A percentile compares a stretch with the other conserved stretches of the same genome.
Evolutionary conservation across 164 flowering plant genomes (phyloP).

Genomic region (Berberis thunbergii): DNA sequence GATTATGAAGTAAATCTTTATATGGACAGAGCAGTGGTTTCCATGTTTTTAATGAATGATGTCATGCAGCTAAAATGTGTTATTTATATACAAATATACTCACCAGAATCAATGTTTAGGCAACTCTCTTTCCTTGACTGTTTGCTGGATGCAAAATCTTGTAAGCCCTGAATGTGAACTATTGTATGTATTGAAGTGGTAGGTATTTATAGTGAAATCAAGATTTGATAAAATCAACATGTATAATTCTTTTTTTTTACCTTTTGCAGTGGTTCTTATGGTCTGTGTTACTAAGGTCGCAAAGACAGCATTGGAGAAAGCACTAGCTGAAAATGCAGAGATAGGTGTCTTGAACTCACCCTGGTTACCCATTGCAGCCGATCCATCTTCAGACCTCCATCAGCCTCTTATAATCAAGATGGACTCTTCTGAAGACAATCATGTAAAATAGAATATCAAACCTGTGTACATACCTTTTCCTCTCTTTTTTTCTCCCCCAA

Average conservation of each 20-base stretch:
- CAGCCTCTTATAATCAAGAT: slow-evolving; percentile 73
- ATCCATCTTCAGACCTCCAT: slow-evolving; percentile 41
- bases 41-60: no score
- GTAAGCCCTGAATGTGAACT: no score
- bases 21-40: no score
- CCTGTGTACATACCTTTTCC: slow-evolving; percentile 33
- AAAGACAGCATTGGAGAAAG: slow-evolving; percentile 74
- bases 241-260: neutral
- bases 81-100: no score
- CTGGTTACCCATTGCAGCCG: slow-evolving; percentile 37
- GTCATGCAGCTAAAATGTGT: no score
- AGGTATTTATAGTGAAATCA: no score
- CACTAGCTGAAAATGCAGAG: slow-evolving; percentile 70
- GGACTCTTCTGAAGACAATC: slow-evolving; percentile 36
- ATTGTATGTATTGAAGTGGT: no score
- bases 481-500: neutral
- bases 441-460: slow-evolving; percentile 27
- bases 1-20: no score
- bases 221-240: neutral
- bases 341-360: slow-evolving; percentile 28
- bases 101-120: no score
- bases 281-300: slow-evolving; percentile 67
- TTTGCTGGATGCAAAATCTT: no score
- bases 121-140: no score
- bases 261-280: slow-evolving; percentile 50